Evolutionary conservation across 345 rosid genomes (phyloP).

Genomic region (Odontarrhena argentea): DNA sequence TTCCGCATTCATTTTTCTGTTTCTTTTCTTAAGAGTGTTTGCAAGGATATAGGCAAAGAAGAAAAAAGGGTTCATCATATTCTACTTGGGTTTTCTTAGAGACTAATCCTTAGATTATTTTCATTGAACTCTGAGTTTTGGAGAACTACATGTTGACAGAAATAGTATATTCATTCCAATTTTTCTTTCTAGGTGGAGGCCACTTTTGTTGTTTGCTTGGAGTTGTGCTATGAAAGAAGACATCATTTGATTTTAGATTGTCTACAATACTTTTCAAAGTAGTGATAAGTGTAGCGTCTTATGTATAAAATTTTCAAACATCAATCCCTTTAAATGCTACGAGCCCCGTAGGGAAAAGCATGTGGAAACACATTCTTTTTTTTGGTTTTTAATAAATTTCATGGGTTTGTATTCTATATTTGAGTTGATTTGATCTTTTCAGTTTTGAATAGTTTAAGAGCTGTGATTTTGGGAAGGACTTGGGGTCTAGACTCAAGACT

Average conservation of each 20-base stretch:
- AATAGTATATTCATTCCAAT: slow-evolving; percentile 6
- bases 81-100: slow-evolving; percentile 2
- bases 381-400: not conserved
- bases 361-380: not conserved
- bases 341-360: not conserved
- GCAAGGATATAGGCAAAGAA: slow-evolving; percentile 9
- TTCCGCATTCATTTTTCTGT: slow-evolving; percentile 11
- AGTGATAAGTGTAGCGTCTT: slow-evolving; percentile 15
- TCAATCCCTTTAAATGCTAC: not conserved
- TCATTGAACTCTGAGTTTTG: slow-evolving; percentile 2
- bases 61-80: slow-evolving; percentile 6
- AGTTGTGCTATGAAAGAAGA: slow-evolving; percentile 4
- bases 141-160: slow-evolving; percentile 11
- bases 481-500: not conserved
- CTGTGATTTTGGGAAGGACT: slow-evolving; percentile 9
- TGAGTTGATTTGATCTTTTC: slow-evolving; percentile 14
- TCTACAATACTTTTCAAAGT: slow-evolving; percentile 17
- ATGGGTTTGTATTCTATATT: slow-evolving; percentile 6
- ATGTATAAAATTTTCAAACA: slow-evolving; percentile 14
- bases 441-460: not conserved
- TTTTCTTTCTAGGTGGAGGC: slow-evolving; percentile 12
- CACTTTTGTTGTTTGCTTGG: slow-evolving; percentile 8
- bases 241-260: not conserved
- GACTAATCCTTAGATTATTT: slow-evolving; percentile 8
- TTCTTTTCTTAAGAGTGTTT: not conserved